These are phyloP conservation scores for Microsporum ferrugineum DNA, from an alignment of 2,329 filamentous ascomycete species.

Conservation along the genomic window DNA sequence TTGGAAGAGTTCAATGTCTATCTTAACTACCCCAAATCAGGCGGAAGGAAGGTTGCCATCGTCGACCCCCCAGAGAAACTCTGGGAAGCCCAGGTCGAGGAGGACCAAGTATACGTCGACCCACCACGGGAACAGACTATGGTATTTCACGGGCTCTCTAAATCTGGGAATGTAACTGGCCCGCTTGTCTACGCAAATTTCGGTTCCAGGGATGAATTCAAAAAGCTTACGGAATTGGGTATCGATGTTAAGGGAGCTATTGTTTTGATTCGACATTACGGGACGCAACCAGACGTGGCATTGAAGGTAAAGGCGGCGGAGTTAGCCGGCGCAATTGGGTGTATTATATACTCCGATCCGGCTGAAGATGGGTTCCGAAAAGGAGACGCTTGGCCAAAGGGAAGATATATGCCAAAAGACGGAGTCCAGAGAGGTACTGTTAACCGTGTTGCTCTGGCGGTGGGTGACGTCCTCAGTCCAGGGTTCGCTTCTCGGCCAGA, in stretches of 20 bases:
- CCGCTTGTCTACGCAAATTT: constrained; percentile 88
- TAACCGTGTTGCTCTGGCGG: constrained; percentile 65
- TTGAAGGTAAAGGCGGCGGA: constrained; percentile 87
- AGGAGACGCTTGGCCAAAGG: constrained; percentile 62
- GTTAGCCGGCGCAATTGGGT: constrained; percentile 71
- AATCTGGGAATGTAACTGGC: constrained; percentile 72
- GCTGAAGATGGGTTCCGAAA: constrained; percentile 67
- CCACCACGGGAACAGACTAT: constrained; percentile 56
- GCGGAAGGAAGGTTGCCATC: constrained; percentile 70
- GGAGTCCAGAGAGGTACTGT: constrained; percentile 75
- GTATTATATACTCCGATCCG: constrained; percentile 87
- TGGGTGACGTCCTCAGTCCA: constrained; percentile 87
- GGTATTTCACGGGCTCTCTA: constrained; percentile 81
- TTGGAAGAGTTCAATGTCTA: constrained; percentile 79
- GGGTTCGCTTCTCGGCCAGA: constrained; percentile 54
- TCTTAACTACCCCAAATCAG: constrained; percentile 73
- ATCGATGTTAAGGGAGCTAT: constrained; percentile 69
- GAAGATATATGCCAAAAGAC: constrained; percentile 68
- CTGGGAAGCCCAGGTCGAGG: constrained; percentile 78
- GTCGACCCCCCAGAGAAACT: constrained; percentile 54
- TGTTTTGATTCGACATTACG: constrained; percentile 70
- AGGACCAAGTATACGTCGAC: constrained; percentile 57
- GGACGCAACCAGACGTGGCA: constrained; percentile 58
- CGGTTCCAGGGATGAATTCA: constrained; percentile 74
- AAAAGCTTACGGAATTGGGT: constrained; percentile 56